A percentile compares a stretch with the other conserved stretches of the same genome.
These are phyloP conservation scores for Erigeron canadensis DNA, from an alignment of 129 eudicot species.

Conservation along the genomic window DNA sequence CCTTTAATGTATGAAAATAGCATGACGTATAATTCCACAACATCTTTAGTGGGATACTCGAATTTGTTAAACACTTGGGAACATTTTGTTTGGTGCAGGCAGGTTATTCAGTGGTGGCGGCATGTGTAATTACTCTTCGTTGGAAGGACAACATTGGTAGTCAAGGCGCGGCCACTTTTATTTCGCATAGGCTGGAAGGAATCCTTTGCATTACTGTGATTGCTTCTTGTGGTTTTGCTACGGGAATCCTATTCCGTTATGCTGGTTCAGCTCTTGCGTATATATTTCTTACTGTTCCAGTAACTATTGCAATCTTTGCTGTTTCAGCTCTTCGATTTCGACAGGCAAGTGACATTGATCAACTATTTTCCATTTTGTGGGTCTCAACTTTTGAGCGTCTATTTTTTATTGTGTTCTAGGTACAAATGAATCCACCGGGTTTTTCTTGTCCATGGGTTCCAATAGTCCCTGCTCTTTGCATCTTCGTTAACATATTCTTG, in stretches of 20 bases:
- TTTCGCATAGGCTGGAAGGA: constrained; percentile 68
- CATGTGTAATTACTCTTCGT: constrained; percentile 82
- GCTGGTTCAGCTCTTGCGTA: constrained; percentile 45
- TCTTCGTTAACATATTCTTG: constrained; percentile 77
- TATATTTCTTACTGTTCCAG: constrained; percentile 41
- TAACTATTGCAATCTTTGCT: constrained; percentile 50
- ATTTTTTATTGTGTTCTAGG: constrained; percentile 39
- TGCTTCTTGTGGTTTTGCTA: constrained; percentile 70
- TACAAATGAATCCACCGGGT: constrained; percentile 53
- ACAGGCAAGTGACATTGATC: constrained; percentile 52
- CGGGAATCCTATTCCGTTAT: constrained; percentile 77
- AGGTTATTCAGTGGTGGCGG: constrained; percentile 97
- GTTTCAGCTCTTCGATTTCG: constrained; percentile 60
- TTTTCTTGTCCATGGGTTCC: constrained; percentile 99
- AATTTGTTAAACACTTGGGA: constrained; percentile 3
- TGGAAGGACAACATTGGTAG: constrained; percentile 56
- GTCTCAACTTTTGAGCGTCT: neutral
- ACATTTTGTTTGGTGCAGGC: constrained; percentile 57
- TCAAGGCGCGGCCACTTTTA: constrained; percentile 33
- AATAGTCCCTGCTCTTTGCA: constrained; percentile 74
- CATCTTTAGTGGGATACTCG: neutral
- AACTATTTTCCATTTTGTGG: neutral
- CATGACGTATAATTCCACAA: neutral
- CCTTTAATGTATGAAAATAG: neutral
- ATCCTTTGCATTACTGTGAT: constrained; percentile 54